Conservation (phyloP, 257 asterid species). For the Haberlea rhodopensis region DNA sequence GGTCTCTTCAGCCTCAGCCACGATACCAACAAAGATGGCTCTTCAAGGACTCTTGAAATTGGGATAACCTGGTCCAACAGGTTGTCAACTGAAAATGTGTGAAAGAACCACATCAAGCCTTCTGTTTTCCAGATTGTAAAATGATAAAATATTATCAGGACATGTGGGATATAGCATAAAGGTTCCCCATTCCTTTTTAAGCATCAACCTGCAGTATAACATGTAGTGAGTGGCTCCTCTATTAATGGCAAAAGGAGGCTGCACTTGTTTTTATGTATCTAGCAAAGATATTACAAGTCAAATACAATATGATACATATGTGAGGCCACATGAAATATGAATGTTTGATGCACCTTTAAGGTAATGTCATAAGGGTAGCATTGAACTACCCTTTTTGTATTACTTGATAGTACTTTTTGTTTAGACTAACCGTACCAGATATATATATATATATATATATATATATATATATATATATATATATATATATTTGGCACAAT, state of each 20-base stretch:
- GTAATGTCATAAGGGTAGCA: no score
- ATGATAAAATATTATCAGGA: conserved; percentile 21
- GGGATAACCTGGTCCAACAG: conserved; percentile 75
- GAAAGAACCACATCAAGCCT: conserved; percentile 16
- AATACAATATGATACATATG: no score
- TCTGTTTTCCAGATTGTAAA: conserved; percentile 19
- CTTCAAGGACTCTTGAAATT: conserved; percentile 61
- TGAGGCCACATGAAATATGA: no score
- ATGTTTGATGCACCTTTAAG: no score
- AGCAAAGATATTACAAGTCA: conserved; percentile 8
- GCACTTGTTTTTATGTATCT: conserved; percentile 26
- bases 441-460: no score
- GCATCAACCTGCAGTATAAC: conserved; percentile 37
- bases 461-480: no score
- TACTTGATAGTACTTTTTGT: no score
- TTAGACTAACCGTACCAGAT: no score
- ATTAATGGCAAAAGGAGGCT: conserved; percentile 22
- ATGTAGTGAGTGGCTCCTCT: conserved; percentile 26
- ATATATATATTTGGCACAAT: no score
- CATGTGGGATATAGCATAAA: conserved; percentile 18
- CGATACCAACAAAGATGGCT: conserved; percentile 48
- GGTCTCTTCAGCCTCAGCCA: conserved; percentile 61
- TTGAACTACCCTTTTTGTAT: no score
- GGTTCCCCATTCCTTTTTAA: conserved; percentile 13
- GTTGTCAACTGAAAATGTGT: conserved; percentile 32